Evolutionary conservation across 2,329 filamentous ascomycete genomes (phyloP).

Genomic region (Fusarium scirpi): DNA sequence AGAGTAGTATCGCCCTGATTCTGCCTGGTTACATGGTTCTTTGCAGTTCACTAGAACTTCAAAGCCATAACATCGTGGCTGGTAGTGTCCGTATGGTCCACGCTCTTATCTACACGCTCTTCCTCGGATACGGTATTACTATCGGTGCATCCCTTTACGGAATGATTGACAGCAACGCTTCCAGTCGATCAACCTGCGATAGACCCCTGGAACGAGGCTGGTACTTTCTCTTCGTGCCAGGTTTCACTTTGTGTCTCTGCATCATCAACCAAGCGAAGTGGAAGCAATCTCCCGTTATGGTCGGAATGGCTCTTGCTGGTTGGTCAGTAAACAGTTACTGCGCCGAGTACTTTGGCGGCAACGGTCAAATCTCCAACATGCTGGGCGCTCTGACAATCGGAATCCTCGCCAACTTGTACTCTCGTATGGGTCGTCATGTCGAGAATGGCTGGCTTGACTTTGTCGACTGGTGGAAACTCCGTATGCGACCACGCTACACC

Average conservation of each 20-base stretch:
- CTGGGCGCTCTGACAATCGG: slow-evolving; percentile 82
- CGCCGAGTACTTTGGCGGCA: slow-evolving; percentile 73
- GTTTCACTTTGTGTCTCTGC: slow-evolving; percentile 79
- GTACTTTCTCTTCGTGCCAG: slow-evolving; percentile 79
- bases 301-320: slow-evolving; percentile 77
- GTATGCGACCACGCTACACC: slow-evolving; percentile 54
- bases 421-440: slow-evolving; percentile 70
- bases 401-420: slow-evolving; percentile 82
- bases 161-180: slow-evolving; percentile 68
- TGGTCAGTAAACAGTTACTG: slow-evolving; percentile 83
- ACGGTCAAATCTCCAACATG: slow-evolving; percentile 81
- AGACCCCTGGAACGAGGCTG: slow-evolving; percentile 58
- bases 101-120: slow-evolving; percentile 79
- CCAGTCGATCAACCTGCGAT: slow-evolving; percentile 57
- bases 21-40: slow-evolving; percentile 69
- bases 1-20: slow-evolving; percentile 81
- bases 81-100: slow-evolving; percentile 82
- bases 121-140: slow-evolving; percentile 80
- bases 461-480: slow-evolving; percentile 62
- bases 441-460: slow-evolving; percentile 67
- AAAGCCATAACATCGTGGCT: slow-evolving; percentile 76
- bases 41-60: slow-evolving; percentile 71
- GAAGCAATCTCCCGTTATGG: slow-evolving; percentile 82
- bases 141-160: slow-evolving; percentile 76
- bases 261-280: slow-evolving; percentile 86